Evolutionary conservation across 2,329 filamentous ascomycete species (phyloP).

Genomic region (Beauveria scarabaeidicola): DNA sequence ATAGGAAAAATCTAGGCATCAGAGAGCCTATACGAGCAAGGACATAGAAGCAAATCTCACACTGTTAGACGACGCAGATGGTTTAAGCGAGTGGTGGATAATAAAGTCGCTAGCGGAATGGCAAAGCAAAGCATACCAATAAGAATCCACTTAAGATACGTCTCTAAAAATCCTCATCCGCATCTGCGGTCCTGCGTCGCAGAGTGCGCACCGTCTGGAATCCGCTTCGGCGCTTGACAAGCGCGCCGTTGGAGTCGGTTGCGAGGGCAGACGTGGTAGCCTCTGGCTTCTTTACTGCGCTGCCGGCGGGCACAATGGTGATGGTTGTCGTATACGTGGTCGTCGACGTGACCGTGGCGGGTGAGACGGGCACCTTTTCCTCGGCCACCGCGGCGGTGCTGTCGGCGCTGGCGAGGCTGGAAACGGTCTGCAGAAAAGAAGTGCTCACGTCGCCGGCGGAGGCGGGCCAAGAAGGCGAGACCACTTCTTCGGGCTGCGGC

Average conservation of each 20-base stretch:
- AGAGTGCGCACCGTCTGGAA: not conserved
- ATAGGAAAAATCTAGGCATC: not conserved
- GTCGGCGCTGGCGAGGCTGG: not conserved
- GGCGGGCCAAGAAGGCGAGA: not conserved
- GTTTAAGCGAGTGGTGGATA: not conserved
- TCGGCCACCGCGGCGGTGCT: not conserved
- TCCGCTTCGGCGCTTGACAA: not conserved
- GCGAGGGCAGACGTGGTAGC: not conserved
- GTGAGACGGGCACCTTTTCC: not conserved
- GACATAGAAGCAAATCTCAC: not conserved
- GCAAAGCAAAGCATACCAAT: not conserved
- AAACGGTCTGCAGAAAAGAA: not conserved
- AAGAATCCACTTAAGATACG: not conserved
- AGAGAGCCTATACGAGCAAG: not conserved
- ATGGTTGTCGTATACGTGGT: not conserved
- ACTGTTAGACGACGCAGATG: not conserved
- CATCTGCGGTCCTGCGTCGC: not conserved
- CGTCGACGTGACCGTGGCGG: no score
- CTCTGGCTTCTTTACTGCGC: not conserved
- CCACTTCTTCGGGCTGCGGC: no score
- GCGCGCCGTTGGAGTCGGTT: not conserved
- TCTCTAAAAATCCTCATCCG: not conserved
- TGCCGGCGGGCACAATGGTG: not conserved
- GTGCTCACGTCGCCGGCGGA: not conserved
- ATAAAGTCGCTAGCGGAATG: not conserved